phyloP scores from a whole-genome alignment of 345 rosid species.

The Camelina laxa region DNA sequence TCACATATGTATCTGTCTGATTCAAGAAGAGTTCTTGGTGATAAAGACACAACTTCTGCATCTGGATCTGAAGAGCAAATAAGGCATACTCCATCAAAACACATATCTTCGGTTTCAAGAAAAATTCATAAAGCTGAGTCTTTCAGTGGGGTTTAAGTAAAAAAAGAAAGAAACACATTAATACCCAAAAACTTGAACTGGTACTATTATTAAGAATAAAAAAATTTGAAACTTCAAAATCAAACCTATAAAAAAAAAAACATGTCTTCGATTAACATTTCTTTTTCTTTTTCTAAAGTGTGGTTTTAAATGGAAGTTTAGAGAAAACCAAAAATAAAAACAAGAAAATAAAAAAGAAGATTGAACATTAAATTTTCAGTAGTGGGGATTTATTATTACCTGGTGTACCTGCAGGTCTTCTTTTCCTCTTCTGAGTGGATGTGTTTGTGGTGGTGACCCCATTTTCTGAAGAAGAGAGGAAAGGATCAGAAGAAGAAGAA shows the following conservation, averaged over 20 bases:
- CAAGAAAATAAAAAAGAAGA: not conserved
- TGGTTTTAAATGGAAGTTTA: slow-evolving; percentile 6
- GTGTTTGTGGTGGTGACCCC: slow-evolving; percentile 53
- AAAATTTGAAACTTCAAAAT: not conserved
- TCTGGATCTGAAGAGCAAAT: slow-evolving; percentile 64
- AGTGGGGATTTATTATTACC: slow-evolving; percentile 52
- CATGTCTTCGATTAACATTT: not conserved
- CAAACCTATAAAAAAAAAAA: slow-evolving; percentile 11
- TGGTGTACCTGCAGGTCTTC: slow-evolving; percentile 94
- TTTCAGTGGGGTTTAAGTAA: not conserved
- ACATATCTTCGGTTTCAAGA: slow-evolving; percentile 1
- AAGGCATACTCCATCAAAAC: slow-evolving; percentile 14
- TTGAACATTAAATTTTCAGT: not conserved
- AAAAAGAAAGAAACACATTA: slow-evolving; percentile 1
- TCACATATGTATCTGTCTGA: slow-evolving; percentile 84
- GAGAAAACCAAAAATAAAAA: not conserved
- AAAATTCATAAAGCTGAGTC: slow-evolving; percentile 7
- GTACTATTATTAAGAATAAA: not conserved
- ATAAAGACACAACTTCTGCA: slow-evolving; percentile 84
- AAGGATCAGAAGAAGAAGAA: slow-evolving; percentile 60
- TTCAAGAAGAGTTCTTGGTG: slow-evolving; percentile 74
- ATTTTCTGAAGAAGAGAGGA: slow-evolving; percentile 57
- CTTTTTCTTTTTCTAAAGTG: not conserved
- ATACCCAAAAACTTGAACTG: slow-evolving; percentile 9
- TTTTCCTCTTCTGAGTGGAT: slow-evolving; percentile 63